These are phyloP conservation scores for Phaeolepiota aurea DNA, from an alignment of 768 basidiomycete species.

Conservation along the genomic window DNA sequence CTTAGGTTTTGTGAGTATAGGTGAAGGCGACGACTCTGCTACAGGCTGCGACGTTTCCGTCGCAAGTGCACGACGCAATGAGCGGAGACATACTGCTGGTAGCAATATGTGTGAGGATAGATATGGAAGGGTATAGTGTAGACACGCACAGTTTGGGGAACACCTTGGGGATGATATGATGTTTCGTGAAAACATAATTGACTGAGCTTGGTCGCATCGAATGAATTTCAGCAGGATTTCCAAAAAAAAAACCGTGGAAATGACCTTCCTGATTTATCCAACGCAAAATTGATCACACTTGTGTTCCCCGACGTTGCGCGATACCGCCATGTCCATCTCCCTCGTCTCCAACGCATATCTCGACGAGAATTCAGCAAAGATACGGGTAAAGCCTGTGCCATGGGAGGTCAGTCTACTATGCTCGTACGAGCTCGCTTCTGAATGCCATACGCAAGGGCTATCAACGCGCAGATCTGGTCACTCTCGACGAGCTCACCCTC, in stretches of 20 bases:
- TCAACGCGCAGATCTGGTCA: slow-evolving; percentile 87
- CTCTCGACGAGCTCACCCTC: slow-evolving; percentile 75
- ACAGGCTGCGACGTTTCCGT: slow-evolving; percentile 22
- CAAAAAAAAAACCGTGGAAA: slow-evolving; percentile 2
- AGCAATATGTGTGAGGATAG: too few species aligned
- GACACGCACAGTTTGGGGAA: neutral
- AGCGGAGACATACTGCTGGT: slow-evolving; percentile 1
- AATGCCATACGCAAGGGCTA: slow-evolving; percentile 60
- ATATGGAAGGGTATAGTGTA: too few species aligned
- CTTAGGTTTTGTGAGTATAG: slow-evolving; percentile 6
- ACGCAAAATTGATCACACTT: neutral
- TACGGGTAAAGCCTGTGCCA: slow-evolving; percentile 83
- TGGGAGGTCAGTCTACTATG: slow-evolving; percentile 70
- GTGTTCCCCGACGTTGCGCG: neutral
- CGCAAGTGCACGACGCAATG: slow-evolving; percentile 30
- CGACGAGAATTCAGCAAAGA: slow-evolving; percentile 82
- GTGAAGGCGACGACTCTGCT: neutral
- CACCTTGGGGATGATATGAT: neutral
- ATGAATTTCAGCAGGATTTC: neutral
- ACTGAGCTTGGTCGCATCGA: neutral
- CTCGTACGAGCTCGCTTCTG: too few species aligned
- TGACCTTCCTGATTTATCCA: neutral
- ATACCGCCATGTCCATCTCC: slow-evolving; percentile 54
- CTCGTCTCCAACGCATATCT: slow-evolving; percentile 79
- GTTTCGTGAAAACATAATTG: neutral